Evolutionary conservation across 768 basidiomycete genomes (phyloP), one percentile per base, ranked within the genome.

Genomic region (Sistotremastrum suecicum): DNA sequence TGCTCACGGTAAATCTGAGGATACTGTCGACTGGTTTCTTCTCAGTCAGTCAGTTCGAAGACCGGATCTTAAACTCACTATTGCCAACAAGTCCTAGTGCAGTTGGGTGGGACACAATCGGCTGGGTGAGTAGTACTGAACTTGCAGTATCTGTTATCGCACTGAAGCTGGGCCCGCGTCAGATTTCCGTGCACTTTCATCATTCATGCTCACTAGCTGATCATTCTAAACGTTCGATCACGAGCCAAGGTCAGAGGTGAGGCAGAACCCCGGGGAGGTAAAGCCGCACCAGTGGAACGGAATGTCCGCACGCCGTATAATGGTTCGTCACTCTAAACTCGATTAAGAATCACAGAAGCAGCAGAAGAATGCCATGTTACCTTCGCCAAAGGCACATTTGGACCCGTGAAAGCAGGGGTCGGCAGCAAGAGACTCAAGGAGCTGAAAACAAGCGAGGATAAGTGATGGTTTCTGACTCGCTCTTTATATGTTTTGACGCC

Each of bases 321-420:
- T 65, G 69, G 53, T 80, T 71, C 54, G 73, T 74, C 48, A 85
- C 78, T 60, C 20, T 20, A 54, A 44, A 50, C 52, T 29, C 39
- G 37, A 51, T 44, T 46, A 56, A 48, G 44, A 51, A 48, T 34
- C 38, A 51, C 45, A 28, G 41, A 42, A 29, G 42, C 34, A 39
- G 44, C 34, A 48, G 36, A 45, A 42, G 40, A n/a, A 40, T 33
- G 39, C 10, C 12, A 56, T 70, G 20, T 56, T 51, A 84, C 83
- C 81, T 78, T 67, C 80, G 73, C 71, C 70, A 78, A 60, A 66
- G 70, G 58, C 83, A 86, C 83, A 86, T 85, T 31, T 44, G 43
- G 50, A 45, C 9, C 37, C 29, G n/a, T 33, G 20, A 28, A 7
- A 44, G 12, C 31, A 32, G 30, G 33, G 52, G 42, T 47, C 50